A percentile compares a stretch with the other conserved stretches of the same genome.
Evolutionary conservation across 805 yeast species (phyloP).

Genomic region (Pichia sporocuriosa): DNA sequence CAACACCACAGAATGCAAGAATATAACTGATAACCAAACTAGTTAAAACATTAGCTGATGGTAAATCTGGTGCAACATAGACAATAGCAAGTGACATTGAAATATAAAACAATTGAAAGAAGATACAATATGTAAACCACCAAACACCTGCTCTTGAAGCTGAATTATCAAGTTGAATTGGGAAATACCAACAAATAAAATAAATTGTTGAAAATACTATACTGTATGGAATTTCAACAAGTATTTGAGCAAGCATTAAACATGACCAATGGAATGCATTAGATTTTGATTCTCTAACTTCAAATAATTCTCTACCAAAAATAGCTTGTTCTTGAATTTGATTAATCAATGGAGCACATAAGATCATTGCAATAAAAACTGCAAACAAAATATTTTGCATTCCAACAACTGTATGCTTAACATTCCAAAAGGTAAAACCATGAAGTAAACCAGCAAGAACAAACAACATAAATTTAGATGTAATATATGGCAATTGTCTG

Average conservation of each 20-base stretch:
- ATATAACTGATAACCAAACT: constrained; percentile 51
- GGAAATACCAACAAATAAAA: constrained; percentile 34
- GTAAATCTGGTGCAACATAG: constrained; percentile 58
- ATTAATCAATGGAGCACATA: constrained; percentile 52
- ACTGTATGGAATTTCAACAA: constrained; percentile 58
- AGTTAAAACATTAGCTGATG: constrained; percentile 56
- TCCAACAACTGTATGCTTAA: constrained; percentile 44
- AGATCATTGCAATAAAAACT: constrained; percentile 46
- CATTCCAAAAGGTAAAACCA: constrained; percentile 58
- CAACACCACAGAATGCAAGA: constrained; percentile 63
- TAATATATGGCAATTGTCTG: constrained; percentile 43
- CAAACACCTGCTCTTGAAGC: constrained; percentile 42
- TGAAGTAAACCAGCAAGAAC: constrained; percentile 37
- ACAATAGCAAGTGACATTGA: constrained; percentile 48
- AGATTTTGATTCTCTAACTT: constrained; percentile 63
- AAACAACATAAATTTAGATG: constrained; percentile 38
- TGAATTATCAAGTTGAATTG: constrained; percentile 30
- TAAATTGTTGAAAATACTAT: constrained; percentile 43
- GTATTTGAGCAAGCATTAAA: constrained; percentile 46
- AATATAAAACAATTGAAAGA: constrained; percentile 40
- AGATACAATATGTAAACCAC: constrained; percentile 29
- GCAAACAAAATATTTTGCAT: constrained; percentile 54
- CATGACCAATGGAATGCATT: constrained; percentile 70
- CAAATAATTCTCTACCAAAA: constrained; percentile 55
- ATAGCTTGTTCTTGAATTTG: constrained; percentile 59